phyloP scores from a whole-genome alignment of 352 stramenopile species.

The Phytophthora pseudosyringae region DNA sequence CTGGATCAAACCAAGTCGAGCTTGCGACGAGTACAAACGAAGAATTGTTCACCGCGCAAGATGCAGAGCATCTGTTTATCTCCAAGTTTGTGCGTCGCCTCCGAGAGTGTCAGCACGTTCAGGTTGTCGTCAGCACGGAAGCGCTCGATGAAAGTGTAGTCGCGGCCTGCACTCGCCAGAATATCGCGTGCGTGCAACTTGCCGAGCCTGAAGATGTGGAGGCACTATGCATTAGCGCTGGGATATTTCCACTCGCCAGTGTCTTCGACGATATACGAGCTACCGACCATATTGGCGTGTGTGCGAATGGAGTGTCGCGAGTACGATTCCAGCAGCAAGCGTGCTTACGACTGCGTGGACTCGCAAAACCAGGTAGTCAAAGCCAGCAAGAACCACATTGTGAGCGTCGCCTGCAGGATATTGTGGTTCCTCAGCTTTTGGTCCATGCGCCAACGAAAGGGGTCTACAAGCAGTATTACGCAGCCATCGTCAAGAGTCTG shows the following conservation, averaged over 20 bases:
- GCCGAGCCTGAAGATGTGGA: constrained; percentile 59
- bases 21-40: constrained; percentile 28
- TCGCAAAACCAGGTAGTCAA: constrained; percentile 17
- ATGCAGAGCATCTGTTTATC: constrained; percentile 35
- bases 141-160: constrained; percentile 51
- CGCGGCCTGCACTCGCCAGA: constrained; percentile 46
- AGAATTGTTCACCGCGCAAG: constrained; percentile 37
- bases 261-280: constrained; percentile 54
- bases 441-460: constrained; percentile 62
- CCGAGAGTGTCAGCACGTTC: constrained; percentile 25
- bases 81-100: constrained; percentile 38
- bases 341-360: constrained; percentile 45
- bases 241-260: constrained; percentile 52
- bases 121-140: constrained; percentile 59
- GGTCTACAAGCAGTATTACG: constrained; percentile 75
- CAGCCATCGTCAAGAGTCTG: constrained; percentile 58
- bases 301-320: constrained; percentile 28
- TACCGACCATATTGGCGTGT: constrained; percentile 45
- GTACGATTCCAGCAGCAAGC: constrained; percentile 51
- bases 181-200: constrained; percentile 69
- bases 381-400: neutral
- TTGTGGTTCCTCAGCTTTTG: constrained; percentile 58
- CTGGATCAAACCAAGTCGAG: constrained; percentile 49
- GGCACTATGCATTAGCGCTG: constrained; percentile 43
- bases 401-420: neutral